Conservation (phyloP, 345 rosid genomes). For the Camelina sativa region DNA sequence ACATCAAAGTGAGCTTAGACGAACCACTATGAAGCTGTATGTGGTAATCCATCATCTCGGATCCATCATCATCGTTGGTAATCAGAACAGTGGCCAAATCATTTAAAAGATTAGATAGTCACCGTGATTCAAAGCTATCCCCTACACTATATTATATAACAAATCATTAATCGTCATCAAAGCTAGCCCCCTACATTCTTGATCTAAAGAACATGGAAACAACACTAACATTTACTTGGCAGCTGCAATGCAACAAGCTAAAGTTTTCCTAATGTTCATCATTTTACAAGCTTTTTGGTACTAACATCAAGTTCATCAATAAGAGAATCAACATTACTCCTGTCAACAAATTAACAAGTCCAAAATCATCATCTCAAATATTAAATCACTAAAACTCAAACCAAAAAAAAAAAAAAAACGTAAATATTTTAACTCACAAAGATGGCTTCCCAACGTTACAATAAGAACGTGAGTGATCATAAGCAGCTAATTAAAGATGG, state of each 20-base stretch:
- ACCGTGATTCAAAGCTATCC: too few relatives aligned
- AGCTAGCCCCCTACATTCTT: not conserved
- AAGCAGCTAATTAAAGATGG: conserved; percentile 46
- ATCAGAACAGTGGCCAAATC: too few relatives aligned
- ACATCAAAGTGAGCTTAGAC: too few relatives aligned
- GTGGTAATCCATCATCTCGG: too few relatives aligned
- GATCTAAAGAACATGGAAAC: conserved; percentile 9
- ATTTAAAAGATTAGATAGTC: too few relatives aligned
- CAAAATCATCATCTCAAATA: not conserved
- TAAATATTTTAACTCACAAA: conserved; percentile 26
- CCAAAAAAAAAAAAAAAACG: too few relatives aligned
- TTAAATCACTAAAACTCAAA: too few relatives aligned
- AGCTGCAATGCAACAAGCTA: conserved; percentile 18
- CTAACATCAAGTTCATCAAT: conserved; percentile 62
- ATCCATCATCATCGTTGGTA: too few relatives aligned
- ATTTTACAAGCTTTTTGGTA: conserved; percentile 76
- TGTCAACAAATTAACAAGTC: conserved; percentile 31
- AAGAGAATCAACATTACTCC: conserved; percentile 67
- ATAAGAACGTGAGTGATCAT: conserved; percentile 49
- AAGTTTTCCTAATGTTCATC: conserved; percentile 23
- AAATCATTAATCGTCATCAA: too few relatives aligned
- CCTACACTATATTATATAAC: too few relatives aligned
- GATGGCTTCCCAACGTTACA: conserved; percentile 46
- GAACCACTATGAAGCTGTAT: too few relatives aligned
- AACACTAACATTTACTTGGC: not conserved